phyloP scores from a whole-genome alignment of 1,139 yeast genomes.

The Kodamaea derodonti region DNA sequence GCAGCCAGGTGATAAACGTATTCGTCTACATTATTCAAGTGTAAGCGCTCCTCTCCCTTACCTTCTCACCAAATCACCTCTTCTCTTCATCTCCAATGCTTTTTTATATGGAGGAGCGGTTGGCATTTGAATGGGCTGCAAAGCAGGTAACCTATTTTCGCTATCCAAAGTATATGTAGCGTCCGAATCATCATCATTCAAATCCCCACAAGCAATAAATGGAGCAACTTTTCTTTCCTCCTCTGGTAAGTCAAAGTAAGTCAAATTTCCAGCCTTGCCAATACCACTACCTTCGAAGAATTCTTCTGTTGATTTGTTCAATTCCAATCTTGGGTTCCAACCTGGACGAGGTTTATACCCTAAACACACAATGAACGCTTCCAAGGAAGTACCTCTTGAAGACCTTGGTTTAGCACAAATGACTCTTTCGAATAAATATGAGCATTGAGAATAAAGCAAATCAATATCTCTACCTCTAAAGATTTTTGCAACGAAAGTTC shows the following conservation, averaged over 20 bases:
- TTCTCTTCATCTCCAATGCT: constrained; percentile 83
- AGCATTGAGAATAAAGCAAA: constrained; percentile 81
- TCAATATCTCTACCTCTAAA: constrained; percentile 96
- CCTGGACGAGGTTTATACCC: constrained; percentile 79
- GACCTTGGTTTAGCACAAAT: constrained; percentile 95
- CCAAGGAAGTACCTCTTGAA: constrained; percentile 89
- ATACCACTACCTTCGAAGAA: constrained; percentile 67
- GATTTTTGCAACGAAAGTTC: constrained; percentile 91
- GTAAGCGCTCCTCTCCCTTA: constrained; percentile 8
- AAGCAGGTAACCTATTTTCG: constrained; percentile 35
- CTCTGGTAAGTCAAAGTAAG: constrained; percentile 35
- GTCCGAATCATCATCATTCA: constrained; percentile 84
- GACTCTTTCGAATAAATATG: constrained; percentile 77
- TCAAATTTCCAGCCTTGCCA: constrained; percentile 49
- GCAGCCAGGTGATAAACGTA: too few relatives aligned
- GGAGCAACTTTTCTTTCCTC: constrained; percentile 79
- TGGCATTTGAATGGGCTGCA: constrained; percentile 92
- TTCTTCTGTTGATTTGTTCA: constrained; percentile 69
- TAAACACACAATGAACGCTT: constrained; percentile 88
- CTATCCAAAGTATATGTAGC: constrained; percentile 78
- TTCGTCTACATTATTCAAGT: too few relatives aligned
- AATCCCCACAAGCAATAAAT: constrained; percentile 91
- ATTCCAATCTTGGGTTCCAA: constrained; percentile 68
- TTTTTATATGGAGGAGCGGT: constrained; percentile 95
- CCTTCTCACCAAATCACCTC: constrained; percentile 48